Conservation (phyloP, 306 rosid species). For the Lathyrus aphaca region DNA sequence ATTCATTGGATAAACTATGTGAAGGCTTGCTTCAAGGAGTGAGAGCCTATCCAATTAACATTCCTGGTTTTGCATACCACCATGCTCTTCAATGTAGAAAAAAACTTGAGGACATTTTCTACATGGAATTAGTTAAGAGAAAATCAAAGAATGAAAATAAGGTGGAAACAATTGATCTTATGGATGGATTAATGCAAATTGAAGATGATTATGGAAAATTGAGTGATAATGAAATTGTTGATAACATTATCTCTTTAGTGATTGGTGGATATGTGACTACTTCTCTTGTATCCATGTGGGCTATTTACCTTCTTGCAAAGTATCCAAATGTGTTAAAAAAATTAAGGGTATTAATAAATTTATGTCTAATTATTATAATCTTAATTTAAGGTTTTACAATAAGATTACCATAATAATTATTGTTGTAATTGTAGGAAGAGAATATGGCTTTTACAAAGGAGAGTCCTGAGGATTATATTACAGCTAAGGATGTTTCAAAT, state of each 20-base stretch:
- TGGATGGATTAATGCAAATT: conserved; percentile 56
- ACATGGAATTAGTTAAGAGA: conserved; percentile 46
- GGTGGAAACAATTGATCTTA: conserved; percentile 38
- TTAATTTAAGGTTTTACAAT: no score
- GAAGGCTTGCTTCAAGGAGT: conserved; percentile 31
- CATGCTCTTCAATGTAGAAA: conserved; percentile 44
- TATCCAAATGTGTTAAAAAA: conserved; percentile 44
- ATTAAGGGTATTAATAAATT: conserved; percentile 35
- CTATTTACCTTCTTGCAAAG: conserved; percentile 47
- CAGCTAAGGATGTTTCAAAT: conserved; percentile 44
- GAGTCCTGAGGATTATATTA: conserved; percentile 36
- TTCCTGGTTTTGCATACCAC: conserved; percentile 47
- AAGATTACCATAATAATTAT: no score
- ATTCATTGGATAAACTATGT: conserved; percentile 24
- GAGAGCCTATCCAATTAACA: conserved; percentile 48
- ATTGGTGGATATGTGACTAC: conserved; percentile 44
- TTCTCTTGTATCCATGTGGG: conserved; percentile 46
- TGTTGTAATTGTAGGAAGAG: conserved; percentile 43
- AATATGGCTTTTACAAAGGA: conserved; percentile 36
- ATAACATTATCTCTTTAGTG: conserved; percentile 48
- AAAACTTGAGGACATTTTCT: conserved; percentile 48
- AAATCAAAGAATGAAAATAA: conserved; percentile 20
- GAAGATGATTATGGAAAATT: conserved; percentile 44
- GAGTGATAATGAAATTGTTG: conserved; percentile 49
- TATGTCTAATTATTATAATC: background rate